These are phyloP conservation scores for Coprinopsis cinerea DNA, from an alignment of 768 basidiomycete species.

Conservation along the genomic window DNA sequence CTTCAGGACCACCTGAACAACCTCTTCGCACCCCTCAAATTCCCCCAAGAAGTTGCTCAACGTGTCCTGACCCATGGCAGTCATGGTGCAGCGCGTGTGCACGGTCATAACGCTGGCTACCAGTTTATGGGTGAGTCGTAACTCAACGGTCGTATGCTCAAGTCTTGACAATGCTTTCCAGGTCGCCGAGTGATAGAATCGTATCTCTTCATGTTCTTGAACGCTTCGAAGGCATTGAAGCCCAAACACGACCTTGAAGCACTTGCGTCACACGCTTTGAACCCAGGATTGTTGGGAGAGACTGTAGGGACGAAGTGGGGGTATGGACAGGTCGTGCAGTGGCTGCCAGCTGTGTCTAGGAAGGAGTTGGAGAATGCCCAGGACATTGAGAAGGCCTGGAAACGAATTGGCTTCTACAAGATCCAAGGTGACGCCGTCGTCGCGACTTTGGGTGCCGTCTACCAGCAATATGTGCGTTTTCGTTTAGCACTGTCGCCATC, in stretches of 20 bases:
- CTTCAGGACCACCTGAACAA: conserved; percentile 52
- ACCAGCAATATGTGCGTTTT: conserved; percentile 67
- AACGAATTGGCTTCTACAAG: conserved; percentile 65
- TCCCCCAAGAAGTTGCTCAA: conserved; percentile 63
- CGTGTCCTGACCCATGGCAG: conserved; percentile 76
- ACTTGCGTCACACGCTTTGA: conserved; percentile 50
- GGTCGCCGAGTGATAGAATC: conserved; percentile 75
- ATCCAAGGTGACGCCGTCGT: conserved; percentile 74
- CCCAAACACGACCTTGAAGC: conserved; percentile 52
- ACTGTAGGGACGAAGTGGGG: conserved; percentile 73
- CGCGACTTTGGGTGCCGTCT: conserved; percentile 71
- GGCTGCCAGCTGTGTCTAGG: conserved; percentile 55
- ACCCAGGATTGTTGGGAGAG: conserved; percentile 69
- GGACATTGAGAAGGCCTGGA: conserved; percentile 32
- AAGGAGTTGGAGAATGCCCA: conserved; percentile 24
- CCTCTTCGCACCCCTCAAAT: conserved; percentile 60
- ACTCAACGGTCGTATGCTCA: background rate
- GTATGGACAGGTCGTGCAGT: conserved; percentile 65
- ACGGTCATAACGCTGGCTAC: conserved; percentile 69
- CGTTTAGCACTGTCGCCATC: background rate
- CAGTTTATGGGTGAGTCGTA: conserved; percentile 61
- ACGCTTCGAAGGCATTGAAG: conserved; percentile 43
- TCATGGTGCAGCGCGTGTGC: conserved; percentile 50
- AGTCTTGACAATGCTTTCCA: conserved; percentile 19
- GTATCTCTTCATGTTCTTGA: conserved; percentile 69